These are phyloP conservation scores for Urostyla sp. DNA, from an alignment of 73 alveolate species.

Conservation along the genomic window DNA sequence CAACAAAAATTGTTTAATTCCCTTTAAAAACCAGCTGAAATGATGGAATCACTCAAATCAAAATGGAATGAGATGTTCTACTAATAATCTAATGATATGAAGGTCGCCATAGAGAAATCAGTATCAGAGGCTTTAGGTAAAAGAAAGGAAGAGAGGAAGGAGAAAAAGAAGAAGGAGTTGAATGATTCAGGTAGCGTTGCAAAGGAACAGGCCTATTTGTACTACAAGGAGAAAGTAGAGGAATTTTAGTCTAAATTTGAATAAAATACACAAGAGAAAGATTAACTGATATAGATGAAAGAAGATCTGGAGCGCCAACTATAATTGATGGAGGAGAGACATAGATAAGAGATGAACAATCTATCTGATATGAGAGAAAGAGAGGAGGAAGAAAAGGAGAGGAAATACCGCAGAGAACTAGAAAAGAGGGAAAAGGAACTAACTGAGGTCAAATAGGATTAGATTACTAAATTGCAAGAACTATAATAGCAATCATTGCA, in stretches of 20 bases:
- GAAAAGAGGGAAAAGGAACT: slow-evolving; percentile 4
- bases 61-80: slow-evolving; percentile 44
- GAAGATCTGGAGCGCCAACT: slow-evolving; percentile 18
- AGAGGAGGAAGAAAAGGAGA: slow-evolving; percentile 15
- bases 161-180: slow-evolving; percentile 8
- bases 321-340: slow-evolving; percentile 9
- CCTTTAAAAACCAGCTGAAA: slow-evolving; percentile 25
- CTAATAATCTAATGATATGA: neutral
- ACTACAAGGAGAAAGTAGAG: slow-evolving; percentile 2
- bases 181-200: neutral
- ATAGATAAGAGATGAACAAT: neutral
- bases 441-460: neutral
- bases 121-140: slow-evolving; percentile 12
- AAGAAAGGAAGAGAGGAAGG: slow-evolving; percentile 34
- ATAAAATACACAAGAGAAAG: neutral
- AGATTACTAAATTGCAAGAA: too few relatives aligned
- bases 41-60: slow-evolving; percentile 17
- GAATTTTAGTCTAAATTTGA: slow-evolving; percentile 24
- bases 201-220: neutral
- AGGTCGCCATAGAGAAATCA: slow-evolving; percentile 1
- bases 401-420: slow-evolving; percentile 5
- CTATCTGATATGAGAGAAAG: neutral
- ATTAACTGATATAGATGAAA: neutral
- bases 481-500: too few relatives aligned
- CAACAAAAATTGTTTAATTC: slow-evolving; percentile 4